Percentiles rank a stretch among this genome's conserved stretches.
These are phyloP conservation scores for Fusarium sp. DNA, from an alignment of 2,329 filamentous ascomycete species.

Conservation along the genomic window DNA sequence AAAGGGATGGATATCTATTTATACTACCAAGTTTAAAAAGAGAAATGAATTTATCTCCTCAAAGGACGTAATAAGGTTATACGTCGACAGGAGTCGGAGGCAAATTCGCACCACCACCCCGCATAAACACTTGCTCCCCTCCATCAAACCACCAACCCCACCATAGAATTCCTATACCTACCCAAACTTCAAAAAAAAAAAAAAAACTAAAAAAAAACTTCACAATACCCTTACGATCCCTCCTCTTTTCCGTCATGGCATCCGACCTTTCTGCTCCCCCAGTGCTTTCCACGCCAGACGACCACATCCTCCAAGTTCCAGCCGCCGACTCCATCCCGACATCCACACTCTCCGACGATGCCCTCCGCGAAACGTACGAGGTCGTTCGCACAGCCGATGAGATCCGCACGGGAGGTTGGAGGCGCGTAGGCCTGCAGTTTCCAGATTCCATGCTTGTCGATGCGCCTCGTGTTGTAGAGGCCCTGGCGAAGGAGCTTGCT, in stretches of 20 bases:
- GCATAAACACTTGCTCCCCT: constrained; percentile 43
- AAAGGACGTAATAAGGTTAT: too few relatives aligned
- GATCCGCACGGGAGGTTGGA: constrained; percentile 76
- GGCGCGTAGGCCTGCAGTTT: constrained; percentile 89
- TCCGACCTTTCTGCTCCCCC: constrained; percentile 62
- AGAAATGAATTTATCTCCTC: too few relatives aligned
- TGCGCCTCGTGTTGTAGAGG: constrained; percentile 79
- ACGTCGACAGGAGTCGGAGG: too few relatives aligned
- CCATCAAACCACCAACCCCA: constrained; percentile 31
- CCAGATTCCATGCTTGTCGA: constrained; percentile 92
- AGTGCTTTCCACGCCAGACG: constrained; percentile 71
- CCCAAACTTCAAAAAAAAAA: constrained; percentile 17
- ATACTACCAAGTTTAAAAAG: too few relatives aligned
- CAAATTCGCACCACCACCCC: constrained; percentile 42
- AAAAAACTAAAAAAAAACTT: constrained; percentile 17
- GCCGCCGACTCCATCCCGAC: constrained; percentile 49
- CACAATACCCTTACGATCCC: not conserved
- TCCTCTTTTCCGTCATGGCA: constrained; percentile 50
- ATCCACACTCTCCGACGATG: constrained; percentile 65
- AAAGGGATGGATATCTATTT: too few relatives aligned
- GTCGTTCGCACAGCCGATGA: constrained; percentile 80
- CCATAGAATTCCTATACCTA: constrained; percentile 34
- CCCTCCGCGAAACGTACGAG: constrained; percentile 83
- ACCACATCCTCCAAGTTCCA: constrained; percentile 64
- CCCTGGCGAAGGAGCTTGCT: constrained; percentile 49